Evolutionary conservation across 2,329 filamentous ascomycete species (phyloP), one percentile per base, ranked within the genome.

Genomic region (Dactylonectria macrodidyma): DNA sequence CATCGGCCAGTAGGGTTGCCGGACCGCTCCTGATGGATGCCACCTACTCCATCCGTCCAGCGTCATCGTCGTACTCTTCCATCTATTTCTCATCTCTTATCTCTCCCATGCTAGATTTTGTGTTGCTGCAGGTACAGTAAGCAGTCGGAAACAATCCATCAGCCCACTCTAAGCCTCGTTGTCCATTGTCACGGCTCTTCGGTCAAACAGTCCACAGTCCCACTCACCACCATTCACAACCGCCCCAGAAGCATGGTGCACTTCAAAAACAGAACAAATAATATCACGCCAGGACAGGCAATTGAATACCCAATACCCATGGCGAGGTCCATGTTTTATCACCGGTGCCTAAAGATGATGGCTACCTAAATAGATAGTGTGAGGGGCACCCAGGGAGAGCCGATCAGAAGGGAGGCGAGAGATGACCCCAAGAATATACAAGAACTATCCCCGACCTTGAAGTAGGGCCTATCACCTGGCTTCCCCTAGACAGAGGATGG

Each of bases 51-150:
- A 34, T 46, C 34, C 55, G 22, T 36, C 12, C 44, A 26, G 52
- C 60, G 60, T 56, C 54, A 57, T 63, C 22, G 60, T 63, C 22
- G 30, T 33, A 51, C 34, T 48, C 55, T 38, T 46, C 26, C 12
- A 19, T 51, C 4, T 16, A 38, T 47, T 12, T 33, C 58, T 12
- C 46, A 47, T 11, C 46, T 54, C 33, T 22, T 36, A 38, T 38
- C 51, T 14, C n/a, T 38, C n/a, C n/a, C 33, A 5, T 9, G 9
- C 19, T 12, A 19, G 46, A 22, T 47, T 10, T n/a, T 11, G 16
- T 52, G 26, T 30, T 30, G 26, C 26, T 14, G 5, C 12, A 30
- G 14, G 47, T 5, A n/a, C 26, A 19, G 19, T 19, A 19, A 19
- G 26, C 7, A 7, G 26, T 30, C 26, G 26, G 4, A 14, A 12